Conservation (phyloP, 2,329 filamentous ascomycete genomes). For the Cercospora sesami region DNA sequence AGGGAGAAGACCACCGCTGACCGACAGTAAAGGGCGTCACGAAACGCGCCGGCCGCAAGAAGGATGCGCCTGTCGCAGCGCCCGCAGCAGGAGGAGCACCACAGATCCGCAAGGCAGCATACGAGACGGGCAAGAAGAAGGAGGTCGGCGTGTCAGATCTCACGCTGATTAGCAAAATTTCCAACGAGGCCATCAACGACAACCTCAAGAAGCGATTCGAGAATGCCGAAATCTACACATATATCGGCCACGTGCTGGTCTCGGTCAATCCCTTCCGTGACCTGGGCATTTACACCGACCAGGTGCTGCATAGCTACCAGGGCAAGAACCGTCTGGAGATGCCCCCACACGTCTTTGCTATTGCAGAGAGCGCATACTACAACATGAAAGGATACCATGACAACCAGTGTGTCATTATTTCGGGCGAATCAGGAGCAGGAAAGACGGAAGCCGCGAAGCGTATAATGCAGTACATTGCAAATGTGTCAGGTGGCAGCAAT, state of each 20-base stretch:
- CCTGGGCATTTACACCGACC: constrained; percentile 91
- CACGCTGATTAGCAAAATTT: constrained; percentile 96
- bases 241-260: constrained; percentile 98
- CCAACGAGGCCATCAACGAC: constrained; percentile 98
- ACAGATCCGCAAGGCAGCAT: constrained; percentile 92
- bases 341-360: constrained; percentile 87
- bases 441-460: constrained; percentile 99
- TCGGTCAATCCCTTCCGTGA: constrained; percentile 98
- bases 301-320: constrained; percentile 88
- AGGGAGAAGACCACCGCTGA: neutral
- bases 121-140: constrained; percentile 97
- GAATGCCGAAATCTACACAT: constrained; percentile 97
- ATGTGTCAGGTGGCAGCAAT: constrained; percentile 80
- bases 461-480: constrained; percentile 99
- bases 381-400: constrained; percentile 99
- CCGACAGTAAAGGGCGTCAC: constrained; percentile 50
- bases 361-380: constrained; percentile 95
- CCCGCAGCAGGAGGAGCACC: constrained; percentile 50
- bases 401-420: constrained; percentile 99
- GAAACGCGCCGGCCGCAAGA: constrained; percentile 60
- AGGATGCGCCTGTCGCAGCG: constrained; percentile 49
- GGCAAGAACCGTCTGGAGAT: constrained; percentile 94
- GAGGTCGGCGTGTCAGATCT: constrained; percentile 98
- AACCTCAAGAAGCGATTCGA: constrained; percentile 98
- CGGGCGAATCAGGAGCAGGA: constrained; percentile 94